Evolutionary conservation across 768 basidiomycete genomes (phyloP).

Genomic region (Boletus bicolor): DNA sequence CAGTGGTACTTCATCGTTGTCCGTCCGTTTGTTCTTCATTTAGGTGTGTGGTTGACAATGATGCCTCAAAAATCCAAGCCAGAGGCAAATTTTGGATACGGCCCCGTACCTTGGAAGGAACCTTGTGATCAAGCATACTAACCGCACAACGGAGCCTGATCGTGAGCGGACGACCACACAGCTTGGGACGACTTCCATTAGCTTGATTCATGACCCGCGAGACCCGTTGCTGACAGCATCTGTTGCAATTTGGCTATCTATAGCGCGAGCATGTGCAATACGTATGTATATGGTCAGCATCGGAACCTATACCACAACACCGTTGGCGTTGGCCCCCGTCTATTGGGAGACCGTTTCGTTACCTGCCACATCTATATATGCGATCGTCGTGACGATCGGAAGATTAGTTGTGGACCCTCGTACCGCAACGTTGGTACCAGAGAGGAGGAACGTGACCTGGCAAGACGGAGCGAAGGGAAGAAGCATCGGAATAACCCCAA

Average conservation of each 20-base stretch:
- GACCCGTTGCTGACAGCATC: not conserved
- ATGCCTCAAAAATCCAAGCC: not conserved
- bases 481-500: no score
- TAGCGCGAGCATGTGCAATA: not conserved
- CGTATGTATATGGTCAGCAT: not conserved
- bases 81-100: not conserved
- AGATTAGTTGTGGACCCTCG: not conserved
- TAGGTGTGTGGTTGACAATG: not conserved
- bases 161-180: not conserved
- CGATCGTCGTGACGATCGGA: not conserved
- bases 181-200: not conserved
- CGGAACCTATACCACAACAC: not conserved
- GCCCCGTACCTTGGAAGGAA: not conserved
- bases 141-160: not conserved
- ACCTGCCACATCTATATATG: not conserved
- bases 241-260: not conserved
- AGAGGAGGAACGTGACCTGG: no score
- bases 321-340: not conserved
- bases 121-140: not conserved
- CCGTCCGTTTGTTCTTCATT: not conserved
- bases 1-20: not conserved
- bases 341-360: no score
- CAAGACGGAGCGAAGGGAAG: no score
- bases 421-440: not conserved
- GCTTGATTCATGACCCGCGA: not conserved